Percentiles rank a stretch among this genome's conserved stretches.
Evolutionary conservation across 192 early-diverging fungal species (phyloP).

Genomic region (Backusella australiensis): DNA sequence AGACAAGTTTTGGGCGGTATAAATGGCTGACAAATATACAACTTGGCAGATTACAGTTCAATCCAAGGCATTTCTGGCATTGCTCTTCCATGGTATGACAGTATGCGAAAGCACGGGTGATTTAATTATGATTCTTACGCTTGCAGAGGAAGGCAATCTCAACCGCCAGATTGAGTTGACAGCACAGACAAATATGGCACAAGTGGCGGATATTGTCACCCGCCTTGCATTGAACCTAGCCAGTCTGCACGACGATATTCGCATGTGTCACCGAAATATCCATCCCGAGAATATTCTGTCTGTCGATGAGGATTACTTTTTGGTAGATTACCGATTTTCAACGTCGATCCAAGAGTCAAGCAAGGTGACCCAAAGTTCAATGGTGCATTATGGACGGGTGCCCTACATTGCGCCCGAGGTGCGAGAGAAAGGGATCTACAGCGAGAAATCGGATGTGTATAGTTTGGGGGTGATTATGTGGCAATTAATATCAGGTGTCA

Average conservation of each 20-base stretch:
- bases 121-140: constrained; percentile 32
- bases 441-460: constrained; percentile 28
- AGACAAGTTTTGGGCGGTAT: too few species aligned
- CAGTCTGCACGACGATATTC: constrained; percentile 32
- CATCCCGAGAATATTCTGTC: constrained; percentile 30
- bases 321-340: constrained; percentile 33
- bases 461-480: constrained; percentile 31
- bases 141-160: constrained; percentile 28
- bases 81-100: constrained; percentile 30
- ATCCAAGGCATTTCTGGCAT: constrained; percentile 29
- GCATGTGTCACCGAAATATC: constrained; percentile 35
- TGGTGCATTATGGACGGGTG: constrained; percentile 31
- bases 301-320: constrained; percentile 24
- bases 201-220: constrained; percentile 19
- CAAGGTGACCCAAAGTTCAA: constrained; percentile 18
- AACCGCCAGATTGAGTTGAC: constrained; percentile 20
- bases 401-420: constrained; percentile 34
- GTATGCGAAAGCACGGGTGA: constrained; percentile 32
- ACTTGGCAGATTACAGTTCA: constrained; percentile 28
- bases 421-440: constrained; percentile 17
- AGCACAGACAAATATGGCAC: constrained; percentile 9
- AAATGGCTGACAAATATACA: too few species aligned
- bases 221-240: constrained; percentile 29
- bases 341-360: constrained; percentile 29
- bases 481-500: constrained; percentile 29